Evolutionary conservation across 495 filamentous ascomycete genomes (phyloP).

Genomic region (Penicillium simplicissimum): DNA sequence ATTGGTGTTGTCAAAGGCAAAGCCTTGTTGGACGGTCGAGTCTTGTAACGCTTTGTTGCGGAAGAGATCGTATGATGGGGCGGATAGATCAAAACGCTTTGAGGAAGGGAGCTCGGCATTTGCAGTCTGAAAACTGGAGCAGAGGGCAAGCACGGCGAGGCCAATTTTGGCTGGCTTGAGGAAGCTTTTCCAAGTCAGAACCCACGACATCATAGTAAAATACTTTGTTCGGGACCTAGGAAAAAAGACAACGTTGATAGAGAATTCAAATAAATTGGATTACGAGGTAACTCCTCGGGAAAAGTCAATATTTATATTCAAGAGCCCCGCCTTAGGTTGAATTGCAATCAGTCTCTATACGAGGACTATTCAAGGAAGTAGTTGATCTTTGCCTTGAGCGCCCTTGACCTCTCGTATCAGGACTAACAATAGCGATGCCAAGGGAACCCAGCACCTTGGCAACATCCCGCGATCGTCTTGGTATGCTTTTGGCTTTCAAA

Average conservation of each 20-base stretch:
- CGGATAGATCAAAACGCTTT: constrained; percentile 19
- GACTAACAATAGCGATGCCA: constrained; percentile 6
- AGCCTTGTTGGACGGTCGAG: constrained; percentile 23
- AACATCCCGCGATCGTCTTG: background rate
- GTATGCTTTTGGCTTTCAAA: background rate
- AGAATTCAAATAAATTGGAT: background rate
- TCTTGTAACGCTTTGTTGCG: constrained; percentile 18
- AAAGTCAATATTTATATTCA: background rate
- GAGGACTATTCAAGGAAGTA: background rate
- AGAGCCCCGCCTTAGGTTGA: too few relatives aligned
- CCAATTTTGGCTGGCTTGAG: background rate
- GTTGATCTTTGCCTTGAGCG: constrained; percentile 7
- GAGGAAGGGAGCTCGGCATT: constrained; percentile 10
- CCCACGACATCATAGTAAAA: background rate
- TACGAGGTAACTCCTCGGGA: background rate
- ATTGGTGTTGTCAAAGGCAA: constrained; percentile 28
- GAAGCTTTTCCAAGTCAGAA: background rate
- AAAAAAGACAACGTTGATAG: background rate
- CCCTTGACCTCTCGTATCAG: constrained; percentile 4
- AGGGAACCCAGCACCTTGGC: background rate
- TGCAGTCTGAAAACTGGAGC: constrained; percentile 1
- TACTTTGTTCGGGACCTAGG: background rate
- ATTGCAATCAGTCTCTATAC: background rate
- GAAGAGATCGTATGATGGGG: constrained; percentile 21
- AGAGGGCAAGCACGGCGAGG: background rate